Percentiles rank a stretch among this genome's conserved stretches.
These are phyloP conservation scores for Begonia peltatifolia DNA, from an alignment of 306 rosid species.

Conservation along the genomic window DNA sequence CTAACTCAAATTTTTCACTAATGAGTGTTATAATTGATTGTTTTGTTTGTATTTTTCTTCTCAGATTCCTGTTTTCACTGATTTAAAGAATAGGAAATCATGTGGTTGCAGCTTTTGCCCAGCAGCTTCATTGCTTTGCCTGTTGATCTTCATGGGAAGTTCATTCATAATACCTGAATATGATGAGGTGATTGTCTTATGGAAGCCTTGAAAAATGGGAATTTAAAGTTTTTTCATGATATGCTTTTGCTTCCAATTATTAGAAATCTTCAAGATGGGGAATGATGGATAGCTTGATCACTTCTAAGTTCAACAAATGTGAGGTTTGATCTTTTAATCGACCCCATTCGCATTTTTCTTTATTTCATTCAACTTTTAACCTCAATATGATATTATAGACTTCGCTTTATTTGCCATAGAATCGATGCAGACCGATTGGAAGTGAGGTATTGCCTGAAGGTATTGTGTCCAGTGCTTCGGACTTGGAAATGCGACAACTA, in stretches of 20 bases:
- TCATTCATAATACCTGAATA: slow-evolving; percentile 21
- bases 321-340: slow-evolving; percentile 32
- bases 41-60: background rate
- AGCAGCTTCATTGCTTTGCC: slow-evolving; percentile 29
- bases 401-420: slow-evolving; percentile 29
- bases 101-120: slow-evolving; percentile 34
- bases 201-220: too few relatives aligned
- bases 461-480: slow-evolving; percentile 43
- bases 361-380: background rate
- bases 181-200: slow-evolving; percentile 30
- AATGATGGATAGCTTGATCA: slow-evolving; percentile 12
- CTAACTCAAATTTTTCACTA: too few relatives aligned
- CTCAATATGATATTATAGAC: background rate
- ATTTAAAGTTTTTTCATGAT: background rate
- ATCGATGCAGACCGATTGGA: slow-evolving; percentile 51
- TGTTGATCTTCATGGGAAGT: slow-evolving; percentile 24
- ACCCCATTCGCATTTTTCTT: too few relatives aligned
- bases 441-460: slow-evolving; percentile 72
- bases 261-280: slow-evolving; percentile 31
- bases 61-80: slow-evolving; percentile 27
- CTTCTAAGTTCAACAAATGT: slow-evolving; percentile 28
- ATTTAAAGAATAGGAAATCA: slow-evolving; percentile 26
- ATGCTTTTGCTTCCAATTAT: too few relatives aligned
- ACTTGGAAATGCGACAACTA: slow-evolving; percentile 48
- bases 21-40: too few relatives aligned